Evolutionary conservation across 345 rosid species (phyloP).

Genomic region (Salix koriyanagi): DNA sequence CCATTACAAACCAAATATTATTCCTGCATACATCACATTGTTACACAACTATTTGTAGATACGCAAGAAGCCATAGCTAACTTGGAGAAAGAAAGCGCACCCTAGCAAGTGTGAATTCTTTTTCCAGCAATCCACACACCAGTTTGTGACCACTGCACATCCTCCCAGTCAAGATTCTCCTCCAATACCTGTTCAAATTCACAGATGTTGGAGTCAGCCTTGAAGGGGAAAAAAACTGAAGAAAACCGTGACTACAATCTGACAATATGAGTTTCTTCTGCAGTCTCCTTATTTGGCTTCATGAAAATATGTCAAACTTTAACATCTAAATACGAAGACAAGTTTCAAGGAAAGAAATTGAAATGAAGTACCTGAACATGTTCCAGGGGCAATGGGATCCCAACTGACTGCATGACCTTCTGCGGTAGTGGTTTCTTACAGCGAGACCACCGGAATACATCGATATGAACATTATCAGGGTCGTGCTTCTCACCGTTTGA

Average conservation of each 20-base stretch:
- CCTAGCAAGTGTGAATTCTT: constrained; percentile 82
- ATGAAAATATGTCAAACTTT: background rate
- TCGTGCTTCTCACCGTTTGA: constrained; percentile 74
- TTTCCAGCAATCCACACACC: constrained; percentile 94
- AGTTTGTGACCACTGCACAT: constrained; percentile 96
- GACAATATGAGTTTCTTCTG: background rate
- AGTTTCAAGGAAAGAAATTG: background rate
- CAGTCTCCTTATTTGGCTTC: too few species aligned
- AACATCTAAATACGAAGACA: constrained; percentile 1
- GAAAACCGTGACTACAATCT: background rate
- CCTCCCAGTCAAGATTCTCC: constrained; percentile 97
- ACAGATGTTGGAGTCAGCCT: background rate
- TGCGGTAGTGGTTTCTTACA: constrained; percentile 92
- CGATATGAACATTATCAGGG: constrained; percentile 53
- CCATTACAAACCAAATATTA: background rate
- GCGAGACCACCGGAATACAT: constrained; percentile 88
- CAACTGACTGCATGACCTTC: constrained; percentile 76
- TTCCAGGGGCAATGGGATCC: constrained; percentile 83
- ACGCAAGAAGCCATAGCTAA: background rate
- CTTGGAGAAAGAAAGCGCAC: constrained; percentile 67
- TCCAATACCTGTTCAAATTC: constrained; percentile 54
- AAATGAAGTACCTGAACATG: constrained; percentile 64
- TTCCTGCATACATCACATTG: background rate
- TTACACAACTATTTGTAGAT: background rate
- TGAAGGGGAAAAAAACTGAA: background rate